Conservation (phyloP, 108 stramenopile genomes). For the Cyclotella cryptica region DNA sequence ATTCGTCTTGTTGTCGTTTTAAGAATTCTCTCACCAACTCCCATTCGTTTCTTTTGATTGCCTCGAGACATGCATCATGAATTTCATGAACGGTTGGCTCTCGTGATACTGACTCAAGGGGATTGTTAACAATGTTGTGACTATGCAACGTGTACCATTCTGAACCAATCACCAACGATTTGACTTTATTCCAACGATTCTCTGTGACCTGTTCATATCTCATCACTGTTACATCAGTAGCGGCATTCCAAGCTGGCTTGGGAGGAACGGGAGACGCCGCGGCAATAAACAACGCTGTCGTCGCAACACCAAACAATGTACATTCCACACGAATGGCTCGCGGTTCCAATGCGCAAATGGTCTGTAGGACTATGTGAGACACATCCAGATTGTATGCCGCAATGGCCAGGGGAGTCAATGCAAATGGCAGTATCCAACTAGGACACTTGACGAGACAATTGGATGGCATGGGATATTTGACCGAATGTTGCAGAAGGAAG, state of each 20-base stretch:
- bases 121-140: background rate
- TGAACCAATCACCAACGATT: background rate
- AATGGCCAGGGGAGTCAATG: conserved; percentile 35
- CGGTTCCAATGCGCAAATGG: conserved; percentile 23
- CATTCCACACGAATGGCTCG: conserved; percentile 25
- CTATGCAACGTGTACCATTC: background rate
- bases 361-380: background rate
- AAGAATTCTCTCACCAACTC: too few species aligned
- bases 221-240: background rate
- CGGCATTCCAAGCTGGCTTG: background rate
- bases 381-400: conserved; percentile 54
- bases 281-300: conserved; percentile 30
- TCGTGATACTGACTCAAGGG: background rate
- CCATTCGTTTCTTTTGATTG: conserved; percentile 31
- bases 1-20: too few species aligned
- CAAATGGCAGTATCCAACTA: conserved; percentile 18
- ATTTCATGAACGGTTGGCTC: conserved; percentile 30
- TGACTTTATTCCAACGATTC: conserved; percentile 44
- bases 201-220: conserved; percentile 1
- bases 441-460: conserved; percentile 4
- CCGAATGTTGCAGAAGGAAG: conserved; percentile 11
- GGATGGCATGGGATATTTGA: background rate
- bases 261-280: conserved; percentile 43
- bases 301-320: conserved; percentile 18
- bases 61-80: conserved; percentile 26